Evolutionary conservation across 257 asterid genomes (phyloP).

Genomic region (Solanum infundibuliforme): DNA sequence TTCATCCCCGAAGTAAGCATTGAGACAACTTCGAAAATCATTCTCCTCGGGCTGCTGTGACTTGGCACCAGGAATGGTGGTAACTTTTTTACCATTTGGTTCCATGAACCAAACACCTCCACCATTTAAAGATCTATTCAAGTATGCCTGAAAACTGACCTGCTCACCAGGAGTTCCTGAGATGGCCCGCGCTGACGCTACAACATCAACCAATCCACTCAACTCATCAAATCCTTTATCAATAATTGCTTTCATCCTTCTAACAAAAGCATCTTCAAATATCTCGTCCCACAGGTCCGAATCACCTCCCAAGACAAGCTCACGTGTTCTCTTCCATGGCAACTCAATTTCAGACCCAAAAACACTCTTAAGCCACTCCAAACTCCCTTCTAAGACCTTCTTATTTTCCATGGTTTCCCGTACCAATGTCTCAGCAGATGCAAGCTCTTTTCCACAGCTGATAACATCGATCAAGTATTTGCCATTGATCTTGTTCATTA

Average conservation of each 20-base stretch:
- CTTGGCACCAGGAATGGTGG: slow-evolving; percentile 38
- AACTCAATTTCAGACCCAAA: slow-evolving; percentile 96
- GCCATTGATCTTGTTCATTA: slow-evolving; percentile 62
- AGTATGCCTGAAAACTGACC: slow-evolving; percentile 42
- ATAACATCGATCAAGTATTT: slow-evolving; percentile 75
- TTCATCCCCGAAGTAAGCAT: slow-evolving; percentile 79
- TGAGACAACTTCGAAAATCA: slow-evolving; percentile 66
- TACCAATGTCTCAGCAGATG: slow-evolving; percentile 80
- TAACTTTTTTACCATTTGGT: slow-evolving; percentile 47
- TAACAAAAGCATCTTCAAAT: slow-evolving; percentile 86
- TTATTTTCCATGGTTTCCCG: slow-evolving; percentile 90
- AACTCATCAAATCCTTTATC: slow-evolving; percentile 63
- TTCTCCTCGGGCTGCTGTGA: slow-evolving; percentile 55
- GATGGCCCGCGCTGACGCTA: slow-evolving; percentile 51
- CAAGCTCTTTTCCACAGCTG: slow-evolving; percentile 77
- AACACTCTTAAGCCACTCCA: slow-evolving; percentile 96
- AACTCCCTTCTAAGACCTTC: slow-evolving; percentile 87
- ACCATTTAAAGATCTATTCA: slow-evolving; percentile 38
- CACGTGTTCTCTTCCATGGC: slow-evolving; percentile 93
- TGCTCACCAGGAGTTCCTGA: slow-evolving; percentile 40
- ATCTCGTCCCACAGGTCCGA: slow-evolving; percentile 97
- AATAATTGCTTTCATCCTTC: slow-evolving; percentile 80
- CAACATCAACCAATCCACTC: slow-evolving; percentile 52
- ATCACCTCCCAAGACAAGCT: slow-evolving; percentile 93
- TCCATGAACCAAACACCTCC: slow-evolving; percentile 96